Conservation (phyloP, 2,329 filamentous ascomycete species). For the Fusarium palustre region DNA sequence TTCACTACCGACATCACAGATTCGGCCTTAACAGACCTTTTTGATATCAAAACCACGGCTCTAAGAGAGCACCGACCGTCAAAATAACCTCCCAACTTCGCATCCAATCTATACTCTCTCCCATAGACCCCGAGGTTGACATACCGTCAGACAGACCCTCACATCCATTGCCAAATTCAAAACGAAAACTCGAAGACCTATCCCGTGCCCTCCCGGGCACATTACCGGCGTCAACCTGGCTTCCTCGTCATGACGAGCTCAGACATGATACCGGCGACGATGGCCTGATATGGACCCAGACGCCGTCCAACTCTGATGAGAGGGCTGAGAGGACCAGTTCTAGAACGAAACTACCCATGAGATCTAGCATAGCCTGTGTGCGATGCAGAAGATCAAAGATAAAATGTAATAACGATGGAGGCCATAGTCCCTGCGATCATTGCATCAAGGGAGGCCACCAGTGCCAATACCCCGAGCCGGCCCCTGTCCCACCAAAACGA, state of each 20-base stretch:
- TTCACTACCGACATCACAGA: neutral
- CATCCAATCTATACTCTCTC: conserved; percentile 65
- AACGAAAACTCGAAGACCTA: conserved; percentile 14
- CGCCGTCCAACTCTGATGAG: conserved; percentile 14
- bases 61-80: conserved; percentile 54
- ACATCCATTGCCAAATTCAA: neutral
- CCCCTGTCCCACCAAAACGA: conserved; percentile 55
- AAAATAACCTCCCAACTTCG: conserved; percentile 64
- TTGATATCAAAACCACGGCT: conserved; percentile 10
- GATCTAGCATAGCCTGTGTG: conserved; percentile 83
- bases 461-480: conserved; percentile 74
- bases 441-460: conserved; percentile 78
- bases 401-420: conserved; percentile 85
- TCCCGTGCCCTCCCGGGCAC: neutral
- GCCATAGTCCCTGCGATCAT: conserved; percentile 77
- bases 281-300: neutral
- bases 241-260: neutral
- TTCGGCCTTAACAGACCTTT: neutral
- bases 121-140: conserved; percentile 56
- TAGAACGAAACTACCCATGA: conserved; percentile 64
- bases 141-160: conserved; percentile 46
- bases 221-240: neutral
- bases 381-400: conserved; percentile 84
- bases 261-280: neutral
- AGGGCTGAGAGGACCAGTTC: conserved; percentile 31